These are phyloP conservation scores for Pyronema domesticum DNA, from an alignment of 495 filamentous ascomycete species.

Conservation along the genomic window DNA sequence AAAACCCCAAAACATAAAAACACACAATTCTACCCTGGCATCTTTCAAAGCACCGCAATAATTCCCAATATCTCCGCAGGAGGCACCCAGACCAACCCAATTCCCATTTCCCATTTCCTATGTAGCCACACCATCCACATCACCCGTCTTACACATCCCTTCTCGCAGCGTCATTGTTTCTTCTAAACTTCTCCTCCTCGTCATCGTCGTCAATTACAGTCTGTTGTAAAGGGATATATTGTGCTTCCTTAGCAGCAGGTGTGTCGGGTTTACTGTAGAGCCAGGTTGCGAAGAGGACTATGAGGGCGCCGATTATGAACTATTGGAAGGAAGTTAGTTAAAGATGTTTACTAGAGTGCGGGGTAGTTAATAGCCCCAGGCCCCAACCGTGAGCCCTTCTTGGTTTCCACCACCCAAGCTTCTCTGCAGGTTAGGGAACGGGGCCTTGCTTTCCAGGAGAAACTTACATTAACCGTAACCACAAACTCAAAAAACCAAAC, in stretches of 20 bases:
- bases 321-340: constrained; percentile 24
- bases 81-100: too few relatives aligned
- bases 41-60: too few relatives aligned
- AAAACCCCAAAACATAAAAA: too few relatives aligned
- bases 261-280: constrained; percentile 45
- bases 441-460: too few relatives aligned
- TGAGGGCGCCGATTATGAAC: constrained; percentile 62
- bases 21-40: too few relatives aligned
- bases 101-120: too few relatives aligned
- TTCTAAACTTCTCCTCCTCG: neutral
- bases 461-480: constrained; percentile 50
- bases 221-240: neutral
- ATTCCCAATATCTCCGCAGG: too few relatives aligned
- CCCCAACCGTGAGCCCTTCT: too few relatives aligned
- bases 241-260: neutral
- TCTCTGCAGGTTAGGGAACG: neutral
- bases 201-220: neutral
- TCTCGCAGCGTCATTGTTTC: neutral
- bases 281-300: constrained; percentile 66
- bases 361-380: too few relatives aligned
- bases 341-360: neutral
- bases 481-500: constrained; percentile 67
- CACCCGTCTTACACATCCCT: neutral
- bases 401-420: too few relatives aligned
- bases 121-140: too few relatives aligned